phyloP scores from a whole-genome alignment of 1,284 basidiomycete species.

The Trichosporon faecale region DNA sequence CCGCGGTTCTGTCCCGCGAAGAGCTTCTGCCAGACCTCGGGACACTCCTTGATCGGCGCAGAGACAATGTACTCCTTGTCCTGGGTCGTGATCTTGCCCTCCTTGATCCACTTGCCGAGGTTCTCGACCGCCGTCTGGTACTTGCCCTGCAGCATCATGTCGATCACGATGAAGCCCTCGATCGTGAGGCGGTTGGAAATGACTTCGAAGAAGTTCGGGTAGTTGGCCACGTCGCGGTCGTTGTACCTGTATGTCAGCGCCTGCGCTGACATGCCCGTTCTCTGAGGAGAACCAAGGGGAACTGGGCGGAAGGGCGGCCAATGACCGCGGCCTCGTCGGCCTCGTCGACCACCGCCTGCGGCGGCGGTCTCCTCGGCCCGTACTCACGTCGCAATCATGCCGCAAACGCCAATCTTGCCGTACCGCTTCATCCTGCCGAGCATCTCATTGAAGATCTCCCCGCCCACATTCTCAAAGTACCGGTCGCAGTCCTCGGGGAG shows the following conservation, averaged over 20 bases:
- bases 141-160: constrained; percentile 30
- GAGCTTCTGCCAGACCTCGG: constrained; percentile 39
- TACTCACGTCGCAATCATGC: constrained; percentile 30
- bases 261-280: no score
- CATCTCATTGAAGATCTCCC: constrained; percentile 48
- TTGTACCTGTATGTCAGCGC: constrained; percentile 15
- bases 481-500: constrained; percentile 39
- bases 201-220: constrained; percentile 42
- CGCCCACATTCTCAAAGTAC: constrained; percentile 54
- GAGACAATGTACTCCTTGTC: constrained; percentile 43
- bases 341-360: no score
- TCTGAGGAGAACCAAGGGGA: no score
- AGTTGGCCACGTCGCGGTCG: constrained; percentile 24
- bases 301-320: no score
- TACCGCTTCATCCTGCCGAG: constrained; percentile 48
- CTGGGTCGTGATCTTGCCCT: constrained; percentile 38
- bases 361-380: no score
- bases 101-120: constrained; percentile 33
- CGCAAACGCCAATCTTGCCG: constrained; percentile 54
- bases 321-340: no score
- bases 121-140: constrained; percentile 27
- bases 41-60: constrained; percentile 42
- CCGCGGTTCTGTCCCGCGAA: constrained; percentile 46
- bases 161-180: constrained; percentile 52
- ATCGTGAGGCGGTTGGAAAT: constrained; percentile 52